Evolutionary conservation across 2,329 filamentous ascomycete species (phyloP).

Genomic region (Rutstroemia sp.): DNA sequence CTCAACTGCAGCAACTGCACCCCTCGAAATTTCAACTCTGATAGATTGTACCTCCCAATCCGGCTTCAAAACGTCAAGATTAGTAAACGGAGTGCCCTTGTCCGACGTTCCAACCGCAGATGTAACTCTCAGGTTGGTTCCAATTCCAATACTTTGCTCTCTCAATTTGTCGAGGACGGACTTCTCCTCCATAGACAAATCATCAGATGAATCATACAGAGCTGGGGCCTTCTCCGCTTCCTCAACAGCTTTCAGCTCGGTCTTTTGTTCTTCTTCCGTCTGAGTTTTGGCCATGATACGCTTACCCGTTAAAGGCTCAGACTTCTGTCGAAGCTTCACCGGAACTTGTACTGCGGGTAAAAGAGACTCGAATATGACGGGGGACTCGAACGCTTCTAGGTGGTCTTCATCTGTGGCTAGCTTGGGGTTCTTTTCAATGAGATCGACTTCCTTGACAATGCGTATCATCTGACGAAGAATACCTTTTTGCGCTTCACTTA

Average conservation of each 20-base stretch:
- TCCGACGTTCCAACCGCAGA: neutral
- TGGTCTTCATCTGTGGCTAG: conserved; percentile 3
- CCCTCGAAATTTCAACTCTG: neutral
- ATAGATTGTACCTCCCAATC: neutral
- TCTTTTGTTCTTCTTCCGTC: neutral
- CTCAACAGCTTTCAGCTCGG: neutral
- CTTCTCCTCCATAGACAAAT: neutral
- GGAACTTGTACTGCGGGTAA: neutral
- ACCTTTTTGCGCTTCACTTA: neutral
- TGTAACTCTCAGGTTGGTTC: neutral
- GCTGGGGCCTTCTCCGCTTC: neutral
- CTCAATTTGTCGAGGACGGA: neutral
- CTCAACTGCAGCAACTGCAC: neutral
- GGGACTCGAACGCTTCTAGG: neutral
- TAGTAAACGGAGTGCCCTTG: neutral
- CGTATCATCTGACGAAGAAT: neutral
- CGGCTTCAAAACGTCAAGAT: neutral
- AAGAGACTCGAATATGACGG: neutral
- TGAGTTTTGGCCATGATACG: neutral
- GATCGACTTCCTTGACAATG: conserved; percentile 10
- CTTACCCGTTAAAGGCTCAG: neutral
- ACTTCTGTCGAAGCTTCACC: neutral
- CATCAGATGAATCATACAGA: neutral
- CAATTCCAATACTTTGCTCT: neutral
- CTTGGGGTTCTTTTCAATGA: conserved; percentile 1